Evolutionary conservation across 306 rosid species (phyloP).

Genomic region (Malus sylvestris): DNA sequence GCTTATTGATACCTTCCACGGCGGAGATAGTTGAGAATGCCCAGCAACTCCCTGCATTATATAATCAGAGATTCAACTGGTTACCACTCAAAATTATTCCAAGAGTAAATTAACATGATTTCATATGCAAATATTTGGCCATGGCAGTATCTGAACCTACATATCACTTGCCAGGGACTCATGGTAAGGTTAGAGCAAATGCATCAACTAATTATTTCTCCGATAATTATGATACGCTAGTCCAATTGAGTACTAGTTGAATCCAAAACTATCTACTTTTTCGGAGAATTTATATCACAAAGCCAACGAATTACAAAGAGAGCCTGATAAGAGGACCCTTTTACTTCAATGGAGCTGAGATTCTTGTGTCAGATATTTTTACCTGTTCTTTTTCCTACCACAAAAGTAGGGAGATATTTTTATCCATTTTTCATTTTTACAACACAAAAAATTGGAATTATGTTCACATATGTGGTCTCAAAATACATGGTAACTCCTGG

Average conservation of each 20-base stretch:
- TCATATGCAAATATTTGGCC: too few relatives aligned
- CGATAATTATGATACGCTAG: neutral
- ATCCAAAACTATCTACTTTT: neutral
- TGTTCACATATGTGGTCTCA: neutral
- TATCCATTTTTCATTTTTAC: neutral
- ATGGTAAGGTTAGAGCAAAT: neutral
- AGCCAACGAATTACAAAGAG: neutral
- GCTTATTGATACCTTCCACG: constrained; percentile 78
- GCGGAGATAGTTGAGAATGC: constrained; percentile 69
- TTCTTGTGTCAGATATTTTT: neutral
- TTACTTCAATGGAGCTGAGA: neutral
- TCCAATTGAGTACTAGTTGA: neutral
- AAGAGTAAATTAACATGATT: neutral
- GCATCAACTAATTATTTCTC: neutral
- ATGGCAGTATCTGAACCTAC: neutral
- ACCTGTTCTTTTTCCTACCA: too few relatives aligned
- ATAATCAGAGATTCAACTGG: neutral
- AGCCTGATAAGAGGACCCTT: neutral
- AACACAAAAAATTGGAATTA: too few relatives aligned
- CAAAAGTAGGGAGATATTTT: neutral
- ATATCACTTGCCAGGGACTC: neutral
- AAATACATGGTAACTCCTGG: neutral
- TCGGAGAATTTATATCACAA: neutral
- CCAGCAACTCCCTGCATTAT: constrained; percentile 80
- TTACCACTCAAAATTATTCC: neutral